Conservation (phyloP, 2,329 filamentous ascomycete species). For the Penicillium italicum region DNA sequence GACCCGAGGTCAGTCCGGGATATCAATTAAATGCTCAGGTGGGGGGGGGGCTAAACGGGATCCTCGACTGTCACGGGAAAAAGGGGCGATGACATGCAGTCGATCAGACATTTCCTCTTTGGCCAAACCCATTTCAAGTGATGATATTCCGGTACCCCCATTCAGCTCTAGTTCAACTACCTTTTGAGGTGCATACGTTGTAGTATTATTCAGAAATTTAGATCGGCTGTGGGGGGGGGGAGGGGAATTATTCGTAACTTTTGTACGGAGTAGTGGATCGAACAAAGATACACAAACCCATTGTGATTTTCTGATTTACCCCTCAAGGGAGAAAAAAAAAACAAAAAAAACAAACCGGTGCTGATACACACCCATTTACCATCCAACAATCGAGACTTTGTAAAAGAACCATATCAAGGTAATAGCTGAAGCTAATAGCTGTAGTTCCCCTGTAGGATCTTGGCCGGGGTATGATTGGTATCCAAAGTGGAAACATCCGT, state of each 20-base stretch:
- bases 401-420: too few relatives aligned
- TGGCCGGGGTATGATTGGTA: background rate
- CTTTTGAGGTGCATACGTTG: too few relatives aligned
- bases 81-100: constrained; percentile 25
- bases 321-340: background rate
- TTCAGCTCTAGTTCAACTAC: background rate
- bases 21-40: background rate
- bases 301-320: background rate
- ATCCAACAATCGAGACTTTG: background rate
- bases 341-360: too few relatives aligned
- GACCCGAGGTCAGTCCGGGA: background rate
- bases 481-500: background rate
- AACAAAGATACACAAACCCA: background rate
- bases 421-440: background rate
- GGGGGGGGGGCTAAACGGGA: constrained; percentile 10
- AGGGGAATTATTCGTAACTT: background rate
- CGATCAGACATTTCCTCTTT: constrained; percentile 18
- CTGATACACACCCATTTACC: background rate
- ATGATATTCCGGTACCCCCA: background rate
- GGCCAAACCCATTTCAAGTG: background rate
- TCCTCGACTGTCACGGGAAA: constrained; percentile 9
- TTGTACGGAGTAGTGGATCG: constrained; percentile 2
- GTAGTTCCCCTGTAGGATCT: background rate
- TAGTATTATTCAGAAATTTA: constrained; percentile 1
- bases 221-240: background rate